phyloP scores from a whole-genome alignment of 805 yeast species.

The Starmera dryadoides region DNA sequence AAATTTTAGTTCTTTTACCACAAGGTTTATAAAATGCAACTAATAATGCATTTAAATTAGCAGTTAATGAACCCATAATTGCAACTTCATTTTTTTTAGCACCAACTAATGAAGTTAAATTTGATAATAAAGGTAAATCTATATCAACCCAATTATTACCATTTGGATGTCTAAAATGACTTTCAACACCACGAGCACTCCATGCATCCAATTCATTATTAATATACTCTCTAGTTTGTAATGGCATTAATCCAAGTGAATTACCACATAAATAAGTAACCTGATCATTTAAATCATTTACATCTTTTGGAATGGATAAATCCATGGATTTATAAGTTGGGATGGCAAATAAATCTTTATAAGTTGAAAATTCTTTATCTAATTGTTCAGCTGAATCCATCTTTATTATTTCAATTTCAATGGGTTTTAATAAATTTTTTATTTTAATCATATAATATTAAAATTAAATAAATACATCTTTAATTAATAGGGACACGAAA shows the following conservation, averaged over 20 bases:
- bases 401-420: background rate
- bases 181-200: slow-evolving; percentile 73
- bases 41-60: slow-evolving; percentile 70
- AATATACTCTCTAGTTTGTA: slow-evolving; percentile 46
- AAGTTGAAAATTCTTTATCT: slow-evolving; percentile 21
- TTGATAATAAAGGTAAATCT: slow-evolving; percentile 67
- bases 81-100: slow-evolving; percentile 76
- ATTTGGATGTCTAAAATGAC: slow-evolving; percentile 70
- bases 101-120: slow-evolving; percentile 71
- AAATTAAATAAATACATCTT: too few relatives aligned
- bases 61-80: slow-evolving; percentile 78
- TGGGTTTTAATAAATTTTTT: too few relatives aligned
- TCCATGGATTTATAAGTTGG: slow-evolving; percentile 68
- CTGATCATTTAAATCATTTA: slow-evolving; percentile 6
- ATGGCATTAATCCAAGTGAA: slow-evolving; percentile 90
- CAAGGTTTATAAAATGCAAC: slow-evolving; percentile 68
- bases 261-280: slow-evolving; percentile 80
- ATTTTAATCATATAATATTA: too few relatives aligned
- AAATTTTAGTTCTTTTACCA: slow-evolving; percentile 52
- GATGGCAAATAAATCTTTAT: slow-evolving; percentile 42
- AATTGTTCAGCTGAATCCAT: slow-evolving; percentile 1
- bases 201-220: slow-evolving; percentile 72
- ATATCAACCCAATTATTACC: slow-evolving; percentile 74
- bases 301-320: slow-evolving; percentile 18
- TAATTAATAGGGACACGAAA: too few relatives aligned